phyloP scores from a whole-genome alignment of 2,329 filamentous ascomycete genomes.

The Xylaria sp. region DNA sequence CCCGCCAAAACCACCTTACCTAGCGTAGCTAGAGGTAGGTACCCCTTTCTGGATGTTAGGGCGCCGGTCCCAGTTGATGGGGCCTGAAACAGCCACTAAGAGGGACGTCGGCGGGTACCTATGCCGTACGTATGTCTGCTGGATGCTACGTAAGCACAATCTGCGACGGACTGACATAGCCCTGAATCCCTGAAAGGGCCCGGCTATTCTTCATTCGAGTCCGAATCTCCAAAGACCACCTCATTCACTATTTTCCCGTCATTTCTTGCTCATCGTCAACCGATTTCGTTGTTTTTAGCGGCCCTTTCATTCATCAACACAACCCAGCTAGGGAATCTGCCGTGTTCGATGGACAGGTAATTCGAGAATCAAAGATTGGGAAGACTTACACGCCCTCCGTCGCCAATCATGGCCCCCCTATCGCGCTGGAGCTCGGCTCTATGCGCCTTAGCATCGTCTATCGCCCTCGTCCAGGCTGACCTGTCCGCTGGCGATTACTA shows the following conservation, averaged over 20 bases:
- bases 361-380: conserved; percentile 4
- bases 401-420: conserved; percentile 45
- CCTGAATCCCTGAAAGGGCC: conserved; percentile 18
- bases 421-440: conserved; percentile 47
- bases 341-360: conserved; percentile 32
- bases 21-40: not conserved
- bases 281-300: not conserved
- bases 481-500: conserved; percentile 85
- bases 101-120: not conserved
- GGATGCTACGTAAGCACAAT: conserved; percentile 18
- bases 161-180: conserved; percentile 21
- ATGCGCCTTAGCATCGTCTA: conserved; percentile 58
- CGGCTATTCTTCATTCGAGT: conserved; percentile 24
- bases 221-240: conserved; percentile 34
- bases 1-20: not conserved
- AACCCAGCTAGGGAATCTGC: not conserved
- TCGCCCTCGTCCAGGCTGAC: conserved; percentile 52
- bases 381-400: conserved; percentile 17
- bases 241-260: conserved; percentile 13
- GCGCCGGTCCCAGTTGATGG: not conserved
- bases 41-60: not conserved
- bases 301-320: not conserved
- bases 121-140: not conserved
- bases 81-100: conserved; percentile 9
- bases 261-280: conserved; percentile 3